Evolutionary conservation across 2,329 filamentous ascomycete species (phyloP).

Genomic region (Aspergillus intermedius): DNA sequence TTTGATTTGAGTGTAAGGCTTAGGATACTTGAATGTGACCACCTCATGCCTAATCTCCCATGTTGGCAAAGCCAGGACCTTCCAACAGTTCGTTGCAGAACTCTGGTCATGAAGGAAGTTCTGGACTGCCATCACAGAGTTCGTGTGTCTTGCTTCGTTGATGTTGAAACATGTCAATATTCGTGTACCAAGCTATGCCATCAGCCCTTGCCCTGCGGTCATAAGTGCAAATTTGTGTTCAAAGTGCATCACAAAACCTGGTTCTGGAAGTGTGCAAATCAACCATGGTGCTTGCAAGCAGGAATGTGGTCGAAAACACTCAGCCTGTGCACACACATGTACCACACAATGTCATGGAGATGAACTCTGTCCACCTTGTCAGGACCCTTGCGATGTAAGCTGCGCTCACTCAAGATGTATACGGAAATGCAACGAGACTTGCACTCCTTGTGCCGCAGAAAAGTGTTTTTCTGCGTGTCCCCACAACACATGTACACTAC

Average conservation of each 20-base stretch:
- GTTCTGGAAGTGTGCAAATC: conserved; percentile 19
- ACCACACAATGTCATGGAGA: conserved; percentile 45
- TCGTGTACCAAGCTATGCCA: conserved; percentile 47
- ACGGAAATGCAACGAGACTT: conserved; percentile 54
- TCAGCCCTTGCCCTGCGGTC: conserved; percentile 49
- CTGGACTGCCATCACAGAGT: conserved; percentile 52
- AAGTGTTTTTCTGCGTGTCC: conserved; percentile 50
- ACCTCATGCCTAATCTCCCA: conserved; percentile 20
- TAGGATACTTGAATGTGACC: conserved; percentile 20
- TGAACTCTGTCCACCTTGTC: conserved; percentile 22
- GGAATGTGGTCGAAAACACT: conserved; percentile 46
- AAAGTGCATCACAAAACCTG: conserved; percentile 40
- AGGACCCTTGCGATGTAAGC: conserved; percentile 46
- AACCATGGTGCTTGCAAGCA: conserved; percentile 42
- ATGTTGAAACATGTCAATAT: conserved; percentile 40
- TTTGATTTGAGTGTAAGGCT: not conserved
- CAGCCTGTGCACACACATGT: conserved; percentile 55
- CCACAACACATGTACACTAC: conserved; percentile 48
- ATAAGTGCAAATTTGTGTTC: conserved; percentile 50
- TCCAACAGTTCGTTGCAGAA: conserved; percentile 43
- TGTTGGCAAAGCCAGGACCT: conserved; percentile 42
- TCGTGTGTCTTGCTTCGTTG: conserved; percentile 43
- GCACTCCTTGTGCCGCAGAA: conserved; percentile 53
- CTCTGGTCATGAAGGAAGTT: conserved; percentile 43
- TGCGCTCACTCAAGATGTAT: conserved; percentile 54